Base-by-base conservation (phyloP, 2,329 filamentous ascomycete genomes). In the Cordyceps farinosa region DNA sequence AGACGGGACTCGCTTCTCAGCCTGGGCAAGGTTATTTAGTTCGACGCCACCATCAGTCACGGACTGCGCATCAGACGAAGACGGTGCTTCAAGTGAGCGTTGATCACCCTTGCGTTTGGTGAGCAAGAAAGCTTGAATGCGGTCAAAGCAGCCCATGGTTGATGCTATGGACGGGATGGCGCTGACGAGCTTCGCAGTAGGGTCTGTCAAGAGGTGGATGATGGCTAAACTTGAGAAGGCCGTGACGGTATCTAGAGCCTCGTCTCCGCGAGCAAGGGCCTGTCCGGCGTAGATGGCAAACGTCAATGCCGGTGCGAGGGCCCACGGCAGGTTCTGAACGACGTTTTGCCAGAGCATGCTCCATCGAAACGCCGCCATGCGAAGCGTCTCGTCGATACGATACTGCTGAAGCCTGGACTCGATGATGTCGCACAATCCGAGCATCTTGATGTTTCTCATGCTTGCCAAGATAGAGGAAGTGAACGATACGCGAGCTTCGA, bases 121-220 rank as follows among this genome's bases (percentile, higher is more conserved):
- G 13, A 54, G 51, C 29, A 54, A 36, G 36, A 54, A 54, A 11
- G 27, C 29, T 54, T 34, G 51, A 34, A 54, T 36, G 51, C 27
- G 27, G n/a, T 54, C 27, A 34, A 54, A 34, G 32, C 51, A 32
- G 30, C 27, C 13, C 7, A 54, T 32, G n/a, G 51, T 54, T 32
- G 51, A 34, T 52, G 29, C 50, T 52, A 15, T 32, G 17, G 50
- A 52, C n/a, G 50, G 50, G 29, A 52, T 52, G 29, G 50, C 50
- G 50, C 50, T 52, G 50, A 52, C 50, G 30, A 52, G 50, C 50
- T 52, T 52, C n/a, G 50, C 50, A 27, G 50, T 52, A 52, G 50
- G 50, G 15, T 52, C 50, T 32, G 50, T 52, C 50, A 52, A 52
- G 50, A 52, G 50, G 30, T 52, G 50, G 50, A 52, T 52, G 3